phyloP scores from a whole-genome alignment of 352 stramenopile genomes.

The Globisporangium orthogonon region DNA sequence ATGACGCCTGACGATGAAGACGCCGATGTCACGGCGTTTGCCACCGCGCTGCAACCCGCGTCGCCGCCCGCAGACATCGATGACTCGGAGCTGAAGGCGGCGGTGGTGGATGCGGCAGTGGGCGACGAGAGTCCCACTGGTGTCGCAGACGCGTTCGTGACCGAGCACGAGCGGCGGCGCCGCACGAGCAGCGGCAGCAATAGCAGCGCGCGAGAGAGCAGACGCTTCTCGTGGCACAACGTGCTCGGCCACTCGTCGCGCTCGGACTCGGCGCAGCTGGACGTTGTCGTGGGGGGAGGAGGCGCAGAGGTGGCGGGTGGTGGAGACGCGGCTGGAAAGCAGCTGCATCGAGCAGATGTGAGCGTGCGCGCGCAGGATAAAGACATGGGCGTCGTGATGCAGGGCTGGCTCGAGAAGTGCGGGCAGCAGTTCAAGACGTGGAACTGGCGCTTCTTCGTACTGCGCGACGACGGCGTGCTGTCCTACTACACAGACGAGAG shows the following conservation, averaged over 20 bases:
- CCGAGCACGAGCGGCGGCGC: background rate
- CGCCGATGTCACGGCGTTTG: slow-evolving; percentile 7
- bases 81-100: slow-evolving; percentile 3
- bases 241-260: slow-evolving; percentile 40
- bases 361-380: slow-evolving; percentile 31
- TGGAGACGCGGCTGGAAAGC: background rate
- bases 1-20: background rate
- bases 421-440: slow-evolving; percentile 87
- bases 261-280: slow-evolving; percentile 18
- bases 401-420: slow-evolving; percentile 87
- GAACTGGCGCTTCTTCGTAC: slow-evolving; percentile 87
- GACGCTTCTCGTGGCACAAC: slow-evolving; percentile 63
- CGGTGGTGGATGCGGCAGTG: background rate
- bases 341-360: slow-evolving; percentile 22
- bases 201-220: slow-evolving; percentile 34
- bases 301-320: background rate
- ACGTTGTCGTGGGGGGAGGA: background rate
- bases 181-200: slow-evolving; percentile 3
- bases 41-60: slow-evolving; percentile 12
- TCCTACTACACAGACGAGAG: slow-evolving; percentile 78
- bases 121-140: slow-evolving; percentile 3
- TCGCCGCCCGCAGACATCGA: slow-evolving; percentile 1
- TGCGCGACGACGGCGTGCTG: slow-evolving; percentile 72
- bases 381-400: slow-evolving; percentile 69
- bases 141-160: background rate